A percentile compares a stretch with the other conserved stretches of the same genome.
Conservation (phyloP, 352 stramenopile genomes). For the Pythium dissotocum region DNA sequence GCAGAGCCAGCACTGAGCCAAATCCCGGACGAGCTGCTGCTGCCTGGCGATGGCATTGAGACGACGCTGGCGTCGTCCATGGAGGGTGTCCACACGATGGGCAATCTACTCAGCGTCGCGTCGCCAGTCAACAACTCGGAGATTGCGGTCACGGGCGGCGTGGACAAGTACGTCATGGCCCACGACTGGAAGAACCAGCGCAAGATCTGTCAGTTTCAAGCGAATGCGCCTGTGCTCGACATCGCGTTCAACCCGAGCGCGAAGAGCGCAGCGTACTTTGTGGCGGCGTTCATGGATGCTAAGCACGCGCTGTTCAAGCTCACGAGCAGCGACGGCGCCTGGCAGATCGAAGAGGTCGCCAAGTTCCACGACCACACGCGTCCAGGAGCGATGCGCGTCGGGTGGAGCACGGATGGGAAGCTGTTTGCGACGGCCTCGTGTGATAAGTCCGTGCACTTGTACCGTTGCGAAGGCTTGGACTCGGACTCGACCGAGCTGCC, state of each 20-base stretch:
- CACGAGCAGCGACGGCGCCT: conserved; percentile 32
- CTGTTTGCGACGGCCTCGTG: conserved; percentile 74
- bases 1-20: conserved; percentile 29
- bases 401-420: conserved; percentile 53
- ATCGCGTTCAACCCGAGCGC: conserved; percentile 59
- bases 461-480: conserved; percentile 40
- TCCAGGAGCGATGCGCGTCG: conserved; percentile 63
- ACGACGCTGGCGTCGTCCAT: conserved; percentile 35
- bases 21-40: conserved; percentile 72
- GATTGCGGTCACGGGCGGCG: conserved; percentile 63
- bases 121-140: conserved; percentile 35
- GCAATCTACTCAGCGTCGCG: conserved; percentile 71
- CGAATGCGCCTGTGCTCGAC: conserved; percentile 52
- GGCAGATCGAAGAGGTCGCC: conserved; percentile 41
- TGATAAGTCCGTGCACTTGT: conserved; percentile 78
- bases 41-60: conserved; percentile 42
- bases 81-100: conserved; percentile 57
- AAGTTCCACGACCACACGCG: conserved; percentile 75
- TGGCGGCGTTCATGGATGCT: conserved; percentile 74
- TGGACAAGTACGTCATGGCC: conserved; percentile 71
- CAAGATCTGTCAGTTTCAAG: conserved; percentile 42
- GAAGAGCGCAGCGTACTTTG: conserved; percentile 49
- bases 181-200: conserved; percentile 60
- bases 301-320: conserved; percentile 62
- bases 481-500: conserved; percentile 1